Evolutionary conservation across 2,329 filamentous ascomycete species (phyloP), one percentile per base, ranked within the genome.

Genomic region (Fusarium phyllophilum): DNA sequence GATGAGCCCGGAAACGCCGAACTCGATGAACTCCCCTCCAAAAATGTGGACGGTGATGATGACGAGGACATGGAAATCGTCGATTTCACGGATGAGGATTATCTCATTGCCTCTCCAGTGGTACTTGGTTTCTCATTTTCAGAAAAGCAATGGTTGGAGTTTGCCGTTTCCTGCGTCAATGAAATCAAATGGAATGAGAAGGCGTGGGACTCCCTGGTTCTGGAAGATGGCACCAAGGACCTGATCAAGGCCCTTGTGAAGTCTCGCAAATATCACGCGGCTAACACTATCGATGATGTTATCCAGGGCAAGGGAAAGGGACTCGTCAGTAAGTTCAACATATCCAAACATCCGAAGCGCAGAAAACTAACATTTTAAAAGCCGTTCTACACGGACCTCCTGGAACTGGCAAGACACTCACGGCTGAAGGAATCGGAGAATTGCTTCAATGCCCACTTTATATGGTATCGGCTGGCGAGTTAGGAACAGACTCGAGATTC

Each of bases 101-200:
- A 96, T 31, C 85, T 97, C 11, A 92, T 97, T 55, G 91, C 94
- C 5, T 96, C 93, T 5, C 93, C 95, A 0, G 91, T 97, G 1
- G 93, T 97, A 1, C 88, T 97, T 4, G 95, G 95, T 0, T 97
- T 97, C 77, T 90, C 94, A 2, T 97, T 97, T 80, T 90, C 90
- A 2, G 94, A 97, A 82, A 97, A 97, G 83, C 86, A 94, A 15
- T 98, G 95, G 95, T 88, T 97, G 1, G 94, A 97, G 80, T 94
- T 97, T 77, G 91, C 91, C 0, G 91, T 98, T 26, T 93, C 92
- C 0, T 91, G 92, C 2, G 88, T 97, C 70, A 89, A 89, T 49
- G 93, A 97, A 8, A 96, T 97, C 70, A 88, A 91, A 41, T 97
- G 93, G 93, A 96, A 97, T 77, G 90, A 93, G 46, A 88, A 90